Base-by-base conservation (phyloP, 176 grass and related monocot genomes). In the Raddia distichophylla region DNA sequence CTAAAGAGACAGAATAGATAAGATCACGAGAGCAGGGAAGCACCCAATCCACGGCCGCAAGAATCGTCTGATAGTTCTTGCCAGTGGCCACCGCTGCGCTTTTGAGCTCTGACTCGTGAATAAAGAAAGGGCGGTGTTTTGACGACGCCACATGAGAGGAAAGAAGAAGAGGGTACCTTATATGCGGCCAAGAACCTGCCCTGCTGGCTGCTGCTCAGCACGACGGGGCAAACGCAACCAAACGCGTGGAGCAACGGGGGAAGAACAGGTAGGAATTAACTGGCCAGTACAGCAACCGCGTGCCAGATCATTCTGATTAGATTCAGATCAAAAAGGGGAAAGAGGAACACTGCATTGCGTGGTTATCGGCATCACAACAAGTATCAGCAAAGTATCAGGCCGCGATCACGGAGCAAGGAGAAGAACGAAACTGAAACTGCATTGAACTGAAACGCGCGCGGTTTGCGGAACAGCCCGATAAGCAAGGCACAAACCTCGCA, bases 71-170 rank as follows among this genome's bases (percentile, higher is more conserved):
- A 27, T 27, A 55, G 49, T 73, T 59, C 5, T 73, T 64, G 67
- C 56, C n/a, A n/a, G n/a, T n/a, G n/a, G n/a, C n/a, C 75, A 72
- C 58, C 75, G 27, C 75, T 85, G 67, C 75, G 27, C 75, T 85
- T 77, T 53, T 42, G 82, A 59, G 55, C 51, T 48, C 46, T 77
- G 65, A 42, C 80, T 60, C 74, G 62, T 66, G 63, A 17, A 27
- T 1, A 61, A 55, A 18, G 19, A 71, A 69, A 71, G 65, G 82
- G 7, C 32, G 51, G 64, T 42, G 64, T 70, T 69, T 85, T 78
- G 74, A 78, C 40, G 34, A 78, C 74, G 55, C 16, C 57, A 77
- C 55, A 54, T 72, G 57, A 19, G 69, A 46, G 4, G 5, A 56
- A 8, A 19, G 69, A 58, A 60, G 15, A 27, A 27, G 27, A 27